These are phyloP conservation scores for Pseudogymnoascus sp. DNA, from an alignment of 2,329 filamentous ascomycete species.

Conservation along the genomic window DNA sequence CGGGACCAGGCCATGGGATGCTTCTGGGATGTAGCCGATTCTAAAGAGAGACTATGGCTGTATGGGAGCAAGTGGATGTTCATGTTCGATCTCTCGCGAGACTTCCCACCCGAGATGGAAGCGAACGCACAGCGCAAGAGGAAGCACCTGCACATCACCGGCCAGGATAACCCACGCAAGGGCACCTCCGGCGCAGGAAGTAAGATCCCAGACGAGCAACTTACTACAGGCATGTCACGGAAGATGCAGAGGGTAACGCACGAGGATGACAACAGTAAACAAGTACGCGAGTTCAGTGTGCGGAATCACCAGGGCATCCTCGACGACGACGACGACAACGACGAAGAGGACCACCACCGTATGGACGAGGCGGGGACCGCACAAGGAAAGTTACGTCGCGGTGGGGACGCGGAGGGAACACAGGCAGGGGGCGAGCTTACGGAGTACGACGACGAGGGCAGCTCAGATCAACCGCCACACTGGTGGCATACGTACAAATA, in stretches of 20 bases:
- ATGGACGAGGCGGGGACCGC: slow-evolving; percentile 22
- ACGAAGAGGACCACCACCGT: slow-evolving; percentile 16
- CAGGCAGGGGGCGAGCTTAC: slow-evolving; percentile 20
- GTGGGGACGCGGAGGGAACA: slow-evolving; percentile 15
- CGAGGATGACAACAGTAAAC: slow-evolving; percentile 34
- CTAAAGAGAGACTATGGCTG: slow-evolving; percentile 65
- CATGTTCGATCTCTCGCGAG: slow-evolving; percentile 78
- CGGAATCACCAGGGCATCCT: slow-evolving; percentile 22
- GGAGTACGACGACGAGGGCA: slow-evolving; percentile 25
- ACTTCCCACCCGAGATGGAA: slow-evolving; percentile 42
- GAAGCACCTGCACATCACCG: slow-evolving; percentile 18
- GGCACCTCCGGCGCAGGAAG: slow-evolving; percentile 48
- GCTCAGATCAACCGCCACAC: slow-evolving; percentile 15
- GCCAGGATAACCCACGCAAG: slow-evolving; percentile 19
- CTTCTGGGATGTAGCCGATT: slow-evolving; percentile 62
- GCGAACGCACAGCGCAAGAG: slow-evolving; percentile 28
- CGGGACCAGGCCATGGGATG: slow-evolving; percentile 75
- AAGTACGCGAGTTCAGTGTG: not conserved
- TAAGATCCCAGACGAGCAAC: slow-evolving; percentile 33
- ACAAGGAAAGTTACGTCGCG: slow-evolving; percentile 9
- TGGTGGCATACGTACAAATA: slow-evolving; percentile 86
- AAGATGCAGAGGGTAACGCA: slow-evolving; percentile 32
- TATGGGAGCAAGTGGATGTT: slow-evolving; percentile 80
- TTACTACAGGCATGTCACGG: slow-evolving; percentile 31
- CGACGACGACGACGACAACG: slow-evolving; percentile 33